These are phyloP conservation scores for Dendrocalamus latiflorus DNA, from an alignment of 202 grass and related monocot species.

Conservation along the genomic window DNA sequence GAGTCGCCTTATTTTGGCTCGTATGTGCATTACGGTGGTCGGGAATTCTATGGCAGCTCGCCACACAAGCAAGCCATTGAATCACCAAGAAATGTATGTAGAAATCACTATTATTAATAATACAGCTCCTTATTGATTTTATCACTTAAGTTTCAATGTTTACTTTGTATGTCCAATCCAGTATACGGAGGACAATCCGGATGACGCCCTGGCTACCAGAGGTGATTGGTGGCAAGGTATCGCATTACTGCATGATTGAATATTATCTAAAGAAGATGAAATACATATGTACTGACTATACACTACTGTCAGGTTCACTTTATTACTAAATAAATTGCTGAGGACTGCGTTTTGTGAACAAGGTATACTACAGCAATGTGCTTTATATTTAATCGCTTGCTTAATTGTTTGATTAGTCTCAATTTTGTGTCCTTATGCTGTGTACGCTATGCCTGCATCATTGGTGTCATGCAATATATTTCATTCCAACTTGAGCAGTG, in stretches of 20 bases:
- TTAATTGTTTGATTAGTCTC: neutral
- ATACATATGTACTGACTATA: conserved; percentile 14
- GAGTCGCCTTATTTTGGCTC: conserved; percentile 83
- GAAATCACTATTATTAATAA: neutral
- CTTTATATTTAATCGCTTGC: neutral
- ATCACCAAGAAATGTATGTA: conserved; percentile 41
- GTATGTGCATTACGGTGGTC: conserved; percentile 78
- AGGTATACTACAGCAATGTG: conserved; percentile 11
- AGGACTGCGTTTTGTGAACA: conserved; percentile 30
- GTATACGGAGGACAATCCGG: conserved; percentile 58
- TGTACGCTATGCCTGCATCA: neutral
- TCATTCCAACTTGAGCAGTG: neutral
- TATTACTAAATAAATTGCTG: conserved; percentile 67
- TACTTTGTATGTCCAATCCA: conserved; percentile 38
- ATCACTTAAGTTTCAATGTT: neutral
- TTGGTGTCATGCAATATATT: neutral
- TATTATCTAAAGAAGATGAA: conserved; percentile 3
- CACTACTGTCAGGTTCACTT: conserved; percentile 72
- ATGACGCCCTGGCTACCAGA: conserved; percentile 69
- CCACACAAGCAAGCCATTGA: conserved; percentile 35
- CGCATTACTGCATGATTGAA: neutral
- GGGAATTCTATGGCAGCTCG: conserved; percentile 80
- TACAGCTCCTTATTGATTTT: neutral
- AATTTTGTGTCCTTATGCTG: neutral
- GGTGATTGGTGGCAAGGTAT: conserved; percentile 99